These are phyloP conservation scores for Sparassis latifolia DNA, from an alignment of 1,284 basidiomycete genomes.

Conservation along the genomic window DNA sequence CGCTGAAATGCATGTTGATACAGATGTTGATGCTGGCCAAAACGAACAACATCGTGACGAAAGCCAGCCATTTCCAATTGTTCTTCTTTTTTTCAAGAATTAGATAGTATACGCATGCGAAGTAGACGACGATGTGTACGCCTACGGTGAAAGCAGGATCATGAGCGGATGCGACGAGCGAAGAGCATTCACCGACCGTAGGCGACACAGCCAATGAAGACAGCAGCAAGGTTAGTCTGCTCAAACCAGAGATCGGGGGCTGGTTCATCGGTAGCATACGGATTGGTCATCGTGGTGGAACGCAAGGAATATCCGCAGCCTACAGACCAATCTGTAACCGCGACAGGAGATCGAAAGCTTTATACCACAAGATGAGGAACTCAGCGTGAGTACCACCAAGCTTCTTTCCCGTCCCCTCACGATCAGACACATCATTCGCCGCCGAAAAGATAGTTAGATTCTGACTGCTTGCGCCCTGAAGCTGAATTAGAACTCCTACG, in stretches of 20 bases:
- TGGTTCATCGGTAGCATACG: slow-evolving; percentile 4
- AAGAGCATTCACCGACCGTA: neutral
- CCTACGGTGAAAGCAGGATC: slow-evolving; percentile 1
- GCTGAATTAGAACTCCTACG: no score
- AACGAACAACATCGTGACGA: slow-evolving; percentile 2
- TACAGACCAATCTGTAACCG: neutral
- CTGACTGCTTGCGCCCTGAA: no score
- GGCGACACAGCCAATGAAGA: slow-evolving; percentile 9
- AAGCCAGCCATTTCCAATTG: slow-evolving; percentile 1
- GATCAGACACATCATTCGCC: neutral
- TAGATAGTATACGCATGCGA: neutral
- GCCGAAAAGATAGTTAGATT: no score
- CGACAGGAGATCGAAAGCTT: neutral
- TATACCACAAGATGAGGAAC: no score
- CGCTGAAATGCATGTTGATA: slow-evolving; percentile 8
- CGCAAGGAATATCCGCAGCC: neutral
- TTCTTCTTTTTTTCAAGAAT: neutral
- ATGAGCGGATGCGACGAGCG: neutral
- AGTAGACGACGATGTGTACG: slow-evolving; percentile 4
- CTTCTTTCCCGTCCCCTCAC: no score
- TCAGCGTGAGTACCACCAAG: no score
- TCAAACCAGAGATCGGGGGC: slow-evolving; percentile 1
- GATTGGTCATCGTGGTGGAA: neutral
- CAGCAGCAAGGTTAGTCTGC: slow-evolving; percentile 7
- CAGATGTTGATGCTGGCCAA: slow-evolving; percentile 7